These are phyloP conservation scores for Scutellaria baicalensis DNA, from an alignment of 257 asterid species.

Conservation along the genomic window DNA sequence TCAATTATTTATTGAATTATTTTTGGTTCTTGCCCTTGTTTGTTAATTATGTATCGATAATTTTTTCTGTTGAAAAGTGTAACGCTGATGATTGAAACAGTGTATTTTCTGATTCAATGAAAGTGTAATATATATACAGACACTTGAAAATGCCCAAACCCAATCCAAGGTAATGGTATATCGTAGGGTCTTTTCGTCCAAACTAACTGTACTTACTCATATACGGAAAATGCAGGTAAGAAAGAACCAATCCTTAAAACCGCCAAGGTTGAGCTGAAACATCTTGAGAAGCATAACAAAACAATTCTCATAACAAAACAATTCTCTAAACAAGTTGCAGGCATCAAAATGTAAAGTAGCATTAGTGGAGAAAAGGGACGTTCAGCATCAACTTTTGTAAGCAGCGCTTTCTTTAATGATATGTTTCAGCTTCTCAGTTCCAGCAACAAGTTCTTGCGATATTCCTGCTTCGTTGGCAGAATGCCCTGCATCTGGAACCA, in stretches of 20 bases:
- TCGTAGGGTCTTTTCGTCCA: no score
- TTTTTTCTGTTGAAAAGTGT: neutral
- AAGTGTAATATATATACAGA: neutral
- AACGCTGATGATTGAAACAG: neutral
- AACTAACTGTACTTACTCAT: neutral
- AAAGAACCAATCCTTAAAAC: neutral
- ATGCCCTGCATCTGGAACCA: slow-evolving; percentile 88
- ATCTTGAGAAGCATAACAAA: neutral
- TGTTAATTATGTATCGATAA: neutral
- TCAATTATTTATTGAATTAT: slow-evolving; percentile 45
- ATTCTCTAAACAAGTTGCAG: neutral
- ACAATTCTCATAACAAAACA: neutral
- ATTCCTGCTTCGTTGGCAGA: slow-evolving; percentile 87
- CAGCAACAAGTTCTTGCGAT: slow-evolving; percentile 81
- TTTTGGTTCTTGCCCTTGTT: slow-evolving; percentile 1
- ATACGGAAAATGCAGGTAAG: neutral
- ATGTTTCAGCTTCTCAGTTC: slow-evolving; percentile 67
- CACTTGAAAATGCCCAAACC: neutral
- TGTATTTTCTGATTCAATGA: neutral
- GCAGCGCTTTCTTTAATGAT: slow-evolving; percentile 18
- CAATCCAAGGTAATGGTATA: no score
- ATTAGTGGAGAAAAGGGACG: no score
- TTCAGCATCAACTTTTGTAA: slow-evolving; percentile 13
- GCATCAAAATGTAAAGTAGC: no score
- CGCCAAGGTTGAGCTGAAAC: neutral